phyloP scores from a whole-genome alignment of 1,284 basidiomycete species.

The Heterobasidion irregulare region DNA sequence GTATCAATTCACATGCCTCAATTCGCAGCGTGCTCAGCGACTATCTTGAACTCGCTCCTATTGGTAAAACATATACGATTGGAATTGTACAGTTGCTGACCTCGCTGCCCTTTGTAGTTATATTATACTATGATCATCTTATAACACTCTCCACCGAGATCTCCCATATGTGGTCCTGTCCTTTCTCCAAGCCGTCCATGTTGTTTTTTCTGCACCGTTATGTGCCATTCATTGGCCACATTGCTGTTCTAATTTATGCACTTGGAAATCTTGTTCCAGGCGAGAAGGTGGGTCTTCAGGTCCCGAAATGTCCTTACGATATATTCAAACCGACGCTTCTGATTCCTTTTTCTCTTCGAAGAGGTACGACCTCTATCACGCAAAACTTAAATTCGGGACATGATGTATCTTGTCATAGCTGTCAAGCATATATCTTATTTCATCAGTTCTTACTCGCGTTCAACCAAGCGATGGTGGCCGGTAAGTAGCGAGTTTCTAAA shows the following conservation, averaged over 20 bases:
- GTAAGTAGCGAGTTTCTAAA: conserved; percentile 18
- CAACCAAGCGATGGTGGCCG: conserved; percentile 30
- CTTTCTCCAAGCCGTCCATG: conserved; percentile 25
- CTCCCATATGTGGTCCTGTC: conserved; percentile 29
- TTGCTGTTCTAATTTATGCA: conserved; percentile 21
- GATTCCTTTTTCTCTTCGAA: no score
- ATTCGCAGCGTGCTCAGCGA: no score
- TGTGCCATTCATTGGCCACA: conserved; percentile 27
- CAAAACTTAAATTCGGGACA: background rate
- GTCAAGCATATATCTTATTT: conserved; percentile 22
- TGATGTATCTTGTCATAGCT: conserved; percentile 8
- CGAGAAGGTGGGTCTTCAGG: no score
- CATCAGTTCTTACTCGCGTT: conserved; percentile 29
- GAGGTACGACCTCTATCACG: no score
- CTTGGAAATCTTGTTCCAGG: conserved; percentile 11
- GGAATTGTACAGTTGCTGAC: no score
- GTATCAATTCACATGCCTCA: no score
- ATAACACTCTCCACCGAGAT: conserved; percentile 21
- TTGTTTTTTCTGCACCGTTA: conserved; percentile 38
- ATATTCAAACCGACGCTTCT: no score
- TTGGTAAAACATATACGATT: no score
- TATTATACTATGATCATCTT: no score
- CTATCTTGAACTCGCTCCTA: no score
- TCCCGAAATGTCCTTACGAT: no score
- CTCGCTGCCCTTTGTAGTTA: no score